phyloP scores from a whole-genome alignment of 176 grass and related monocot genomes.

The Oryza brachyantha region DNA sequence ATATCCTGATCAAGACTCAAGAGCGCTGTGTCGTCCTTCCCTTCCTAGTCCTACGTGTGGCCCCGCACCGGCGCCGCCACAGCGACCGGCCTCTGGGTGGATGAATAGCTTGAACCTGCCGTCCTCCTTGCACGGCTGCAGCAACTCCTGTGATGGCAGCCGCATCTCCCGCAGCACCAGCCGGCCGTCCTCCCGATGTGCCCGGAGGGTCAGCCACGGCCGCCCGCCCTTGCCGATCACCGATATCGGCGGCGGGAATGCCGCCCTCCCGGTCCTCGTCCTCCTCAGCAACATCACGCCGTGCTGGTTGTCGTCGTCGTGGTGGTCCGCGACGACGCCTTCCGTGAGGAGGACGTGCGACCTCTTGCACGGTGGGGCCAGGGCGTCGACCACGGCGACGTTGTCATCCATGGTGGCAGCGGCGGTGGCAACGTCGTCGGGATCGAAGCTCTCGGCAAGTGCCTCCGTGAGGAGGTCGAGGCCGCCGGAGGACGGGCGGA shows the following conservation, averaged over 20 bases:
- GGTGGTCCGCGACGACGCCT: not conserved
- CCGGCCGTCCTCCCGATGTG: slow-evolving; percentile 50
- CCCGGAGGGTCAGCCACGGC: slow-evolving; percentile 51
- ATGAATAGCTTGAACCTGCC: slow-evolving; percentile 68
- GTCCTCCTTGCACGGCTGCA: slow-evolving; percentile 54
- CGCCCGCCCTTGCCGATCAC: slow-evolving; percentile 59
- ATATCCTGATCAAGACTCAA: slow-evolving; percentile 1
- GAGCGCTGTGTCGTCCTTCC: not conserved
- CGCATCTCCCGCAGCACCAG: slow-evolving; percentile 69
- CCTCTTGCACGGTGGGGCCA: not conserved
- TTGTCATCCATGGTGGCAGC: slow-evolving; percentile 29
- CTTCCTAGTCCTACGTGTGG: slow-evolving; percentile 5
- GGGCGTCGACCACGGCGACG: not conserved
- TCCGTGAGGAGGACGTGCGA: not conserved
- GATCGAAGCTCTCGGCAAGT: slow-evolving; percentile 50
- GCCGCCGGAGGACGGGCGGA: not conserved
- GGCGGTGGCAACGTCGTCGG: slow-evolving; percentile 45
- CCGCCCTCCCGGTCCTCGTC: slow-evolving; percentile 38
- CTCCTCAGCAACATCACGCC: slow-evolving; percentile 18
- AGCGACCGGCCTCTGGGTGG: slow-evolving; percentile 34
- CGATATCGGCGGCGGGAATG: slow-evolving; percentile 69
- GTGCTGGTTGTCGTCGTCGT: not conserved
- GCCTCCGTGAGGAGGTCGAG: slow-evolving; percentile 36
- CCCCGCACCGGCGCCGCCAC: not conserved
- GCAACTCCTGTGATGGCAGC: slow-evolving; percentile 59